Evolutionary conservation across 163 green algal genomes (phyloP).

Genomic region (Scenedesmus sp.): DNA sequence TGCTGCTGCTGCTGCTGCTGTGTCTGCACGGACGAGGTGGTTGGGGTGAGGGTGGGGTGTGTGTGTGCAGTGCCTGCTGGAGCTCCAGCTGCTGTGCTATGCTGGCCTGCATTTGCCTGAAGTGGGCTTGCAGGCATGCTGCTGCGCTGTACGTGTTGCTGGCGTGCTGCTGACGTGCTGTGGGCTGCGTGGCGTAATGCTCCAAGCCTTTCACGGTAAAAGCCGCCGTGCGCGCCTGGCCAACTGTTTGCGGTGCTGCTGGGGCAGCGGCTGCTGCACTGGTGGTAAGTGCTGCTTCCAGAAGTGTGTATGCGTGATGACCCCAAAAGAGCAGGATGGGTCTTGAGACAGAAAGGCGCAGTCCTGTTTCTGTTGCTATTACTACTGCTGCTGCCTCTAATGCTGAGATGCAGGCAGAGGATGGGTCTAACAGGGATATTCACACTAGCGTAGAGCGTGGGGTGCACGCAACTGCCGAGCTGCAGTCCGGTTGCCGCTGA

Average conservation of each 20-base stretch:
- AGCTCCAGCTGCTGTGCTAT: neutral
- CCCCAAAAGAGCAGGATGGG: neutral
- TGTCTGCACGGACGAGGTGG: too few relatives aligned
- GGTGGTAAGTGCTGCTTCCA: too few relatives aligned
- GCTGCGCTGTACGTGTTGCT: neutral
- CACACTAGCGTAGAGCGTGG: neutral
- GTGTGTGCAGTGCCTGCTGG: neutral
- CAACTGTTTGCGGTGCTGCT: neutral
- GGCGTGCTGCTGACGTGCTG: neutral
- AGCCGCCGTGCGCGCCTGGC: neutral
- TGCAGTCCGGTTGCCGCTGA: neutral
- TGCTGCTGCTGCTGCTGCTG: too few relatives aligned
- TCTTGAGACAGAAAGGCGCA: neutral
- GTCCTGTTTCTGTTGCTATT: neutral
- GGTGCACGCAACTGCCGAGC: neutral
- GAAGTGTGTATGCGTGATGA: neutral
- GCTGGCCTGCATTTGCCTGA: too few relatives aligned
- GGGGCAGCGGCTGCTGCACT: too few relatives aligned
- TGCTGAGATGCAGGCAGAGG: neutral
- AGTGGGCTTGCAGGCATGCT: neutral
- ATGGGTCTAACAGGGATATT: neutral
- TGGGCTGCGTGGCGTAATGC: too few relatives aligned
- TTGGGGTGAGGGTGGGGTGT: neutral
- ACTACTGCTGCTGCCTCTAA: neutral
- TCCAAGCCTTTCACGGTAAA: neutral